Evolutionary conservation across 805 yeast species (phyloP), one percentile per base, ranked within the genome.

Genomic region (Naumovozyma dairenensis): DNA sequence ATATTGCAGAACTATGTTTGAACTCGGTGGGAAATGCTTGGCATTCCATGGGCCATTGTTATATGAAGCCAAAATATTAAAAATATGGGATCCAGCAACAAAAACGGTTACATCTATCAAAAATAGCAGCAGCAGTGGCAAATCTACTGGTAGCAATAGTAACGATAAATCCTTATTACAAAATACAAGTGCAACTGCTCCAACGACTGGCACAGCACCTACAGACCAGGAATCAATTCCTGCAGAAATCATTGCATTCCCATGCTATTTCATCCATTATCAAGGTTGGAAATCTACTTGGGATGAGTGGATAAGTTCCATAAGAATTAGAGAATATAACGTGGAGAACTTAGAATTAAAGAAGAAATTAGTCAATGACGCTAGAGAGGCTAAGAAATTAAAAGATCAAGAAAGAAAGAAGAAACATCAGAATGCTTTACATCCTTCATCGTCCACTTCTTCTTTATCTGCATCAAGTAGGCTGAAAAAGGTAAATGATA

Each of bases 271-370:
- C 44, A 73, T 89, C 13, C 98, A 92, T 52, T 89, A 89, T 58
- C 80, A 79, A 45, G 97, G 98, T 3, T 89, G 98, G 98, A 89
- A 87, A 50, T 59, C 78, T 13, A 77, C 86, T 38, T 89, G 96
- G 95, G 97, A 89, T 53, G 98, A 89, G 57, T 89, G 98, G 98
- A 89, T 89, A 1, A 69, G 72, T 1, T 57, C 59, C 6, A 77
- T 73, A 25, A 62, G 97, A 22, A 69, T 89, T 5, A 63, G 83
- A 49, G 79, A 74, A 42, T 67, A 66, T 50, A 80, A 70, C 32
- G 78, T 74, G 20, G 94, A 80, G 43, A 85, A 81, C 48, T 46
- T 80, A 34, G 62, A 67, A 31, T 59, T 74, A 32, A 83, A 79
- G 55, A 72, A 75, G 43, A 77, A 72, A 40, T 58, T 83, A 42